These are phyloP conservation scores for Puya raimondii DNA, from an alignment of 176 grass and related monocot genomes.

Conservation along the genomic window DNA sequence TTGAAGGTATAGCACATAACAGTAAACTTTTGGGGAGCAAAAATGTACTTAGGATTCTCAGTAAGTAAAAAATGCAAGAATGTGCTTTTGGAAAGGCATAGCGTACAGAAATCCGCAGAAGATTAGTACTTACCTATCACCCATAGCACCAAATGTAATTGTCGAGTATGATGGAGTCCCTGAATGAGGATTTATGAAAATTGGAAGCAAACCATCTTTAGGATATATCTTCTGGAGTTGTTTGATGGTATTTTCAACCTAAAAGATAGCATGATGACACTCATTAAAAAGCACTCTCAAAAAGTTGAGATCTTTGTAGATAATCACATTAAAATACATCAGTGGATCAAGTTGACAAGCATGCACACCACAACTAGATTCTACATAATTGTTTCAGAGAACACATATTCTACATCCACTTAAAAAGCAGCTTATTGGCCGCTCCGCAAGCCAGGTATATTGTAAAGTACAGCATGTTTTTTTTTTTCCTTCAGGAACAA, in stretches of 20 bases:
- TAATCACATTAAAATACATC: background rate
- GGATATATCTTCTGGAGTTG: conserved; percentile 98
- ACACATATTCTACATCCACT: background rate
- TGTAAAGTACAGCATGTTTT: too few species aligned
- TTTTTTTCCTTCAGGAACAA: too few species aligned
- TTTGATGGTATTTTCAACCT: conserved; percentile 80
- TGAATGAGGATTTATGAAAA: conserved; percentile 92
- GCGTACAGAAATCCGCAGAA: too few species aligned
- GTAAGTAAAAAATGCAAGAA: too few species aligned
- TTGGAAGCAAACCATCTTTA: conserved; percentile 91
- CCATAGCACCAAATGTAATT: conserved; percentile 99
- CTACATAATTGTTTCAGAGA: background rate
- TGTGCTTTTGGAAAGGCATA: too few species aligned
- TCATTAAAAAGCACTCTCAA: background rate
- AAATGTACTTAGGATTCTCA: background rate
- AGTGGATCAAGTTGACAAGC: background rate
- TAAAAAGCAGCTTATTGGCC: too few species aligned
- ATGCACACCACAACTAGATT: background rate
- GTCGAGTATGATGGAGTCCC: conserved; percentile 79
- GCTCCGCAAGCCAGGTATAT: too few species aligned
- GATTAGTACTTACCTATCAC: conserved; percentile 54
- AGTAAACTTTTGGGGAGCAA: background rate
- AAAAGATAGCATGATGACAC: conserved; percentile 5
- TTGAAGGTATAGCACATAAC: too few species aligned
- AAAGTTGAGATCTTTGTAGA: background rate